Evolutionary conservation across 192 early-diverging fungal genomes (phyloP), one percentile per base, ranked within the genome.

Genomic region (Umbelopsis ramanniana): DNA sequence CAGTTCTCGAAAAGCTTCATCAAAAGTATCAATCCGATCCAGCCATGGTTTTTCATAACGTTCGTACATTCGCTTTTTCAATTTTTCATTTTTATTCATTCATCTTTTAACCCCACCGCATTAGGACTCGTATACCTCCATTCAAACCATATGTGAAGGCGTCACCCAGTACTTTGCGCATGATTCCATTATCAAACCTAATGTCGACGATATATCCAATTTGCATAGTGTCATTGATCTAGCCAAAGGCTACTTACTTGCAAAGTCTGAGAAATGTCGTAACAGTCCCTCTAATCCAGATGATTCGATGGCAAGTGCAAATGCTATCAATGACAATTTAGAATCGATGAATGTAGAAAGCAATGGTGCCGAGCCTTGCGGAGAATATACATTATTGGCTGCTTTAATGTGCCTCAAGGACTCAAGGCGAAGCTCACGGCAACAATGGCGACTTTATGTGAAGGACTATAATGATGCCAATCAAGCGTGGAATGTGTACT

Each of bases 381-480:
- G 57, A n/a, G 57, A 63, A 17, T 63, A 63, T 63, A 63, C 57
- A 37, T 19, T 63, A 14, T 63, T 63, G 29, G 57, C 57, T 12
- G 26, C 14, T 19, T n/a, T 63, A 3, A 63, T 63, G 57, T 37
- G 15, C 26, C 6, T 63, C 12, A 29, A 63, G 3, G 33, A 35
- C 7, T 37, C 26, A 37, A 29, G 57, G 33, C 57, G 57, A 37
- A 63, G 33, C n/a, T 63, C 57, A 63, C 57, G 57, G 35, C 57
- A 63, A 19, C 57, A 37, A 63, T 37, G 33, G 26, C 57, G 57
- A 12, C 33, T 63, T 14, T 63, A 63, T 37, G 57, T 63, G 17
- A 63, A 63, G 26, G 29, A 63, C 12, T 35, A 37, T 63, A 63
- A 17, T 17, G 57, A 63, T 35, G 57, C 15, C 15, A 63, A 17